Base-by-base conservation (phyloP, 257 asterid species). In the Osmanthus fragrans region DNA sequence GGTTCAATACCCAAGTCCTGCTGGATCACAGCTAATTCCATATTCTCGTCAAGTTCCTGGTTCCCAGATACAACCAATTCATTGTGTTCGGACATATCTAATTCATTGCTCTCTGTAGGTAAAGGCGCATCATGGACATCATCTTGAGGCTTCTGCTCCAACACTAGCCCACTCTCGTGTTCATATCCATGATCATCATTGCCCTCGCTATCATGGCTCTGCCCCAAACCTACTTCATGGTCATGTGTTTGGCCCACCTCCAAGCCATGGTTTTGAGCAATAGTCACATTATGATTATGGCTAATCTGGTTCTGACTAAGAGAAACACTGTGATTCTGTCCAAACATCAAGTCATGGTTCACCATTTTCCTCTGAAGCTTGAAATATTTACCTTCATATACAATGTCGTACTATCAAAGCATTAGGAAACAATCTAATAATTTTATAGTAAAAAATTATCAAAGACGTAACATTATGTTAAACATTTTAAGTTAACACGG, bases 21-120 rank as follows among this genome's bases (percentile, higher is more conserved):
- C 73, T 90, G 91, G 85, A 92, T 88, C 51, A 90, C 84, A 0
- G 96, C 88, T 80, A 92, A 74, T 39, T 94, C 96, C 94, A 92
- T 78, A 69, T 86, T 89, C 77, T 88, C 96, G 49, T 90, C 94
- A 23, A 89, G 94, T 64, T 92, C 96, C 66, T 85, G 95, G 74
- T 84, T 67, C 47, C 82, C 97, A 10, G 89, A 84, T 68, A 86
- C 82, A 27, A 64, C 88, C 63, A 91, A 77, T 27, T 90, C 96
- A 76, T 86, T 86, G 67, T 89, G 88, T 29, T 92, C 94, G 8
- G 95, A 82, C 65, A 91, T 80, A 71, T 82, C 89, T 66, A 88
- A 73, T 83, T 86, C 95, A 34, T 82, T 85, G 86, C 81, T 81
- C 7, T 82, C 90, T 69, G 77, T 87, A 73, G 86, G 84, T 76